A percentile compares a stretch with the other conserved stretches of the same genome.
These are phyloP conservation scores for Cronartium quercuum DNA, from an alignment of 1,284 basidiomycete species.

Conservation along the genomic window DNA sequence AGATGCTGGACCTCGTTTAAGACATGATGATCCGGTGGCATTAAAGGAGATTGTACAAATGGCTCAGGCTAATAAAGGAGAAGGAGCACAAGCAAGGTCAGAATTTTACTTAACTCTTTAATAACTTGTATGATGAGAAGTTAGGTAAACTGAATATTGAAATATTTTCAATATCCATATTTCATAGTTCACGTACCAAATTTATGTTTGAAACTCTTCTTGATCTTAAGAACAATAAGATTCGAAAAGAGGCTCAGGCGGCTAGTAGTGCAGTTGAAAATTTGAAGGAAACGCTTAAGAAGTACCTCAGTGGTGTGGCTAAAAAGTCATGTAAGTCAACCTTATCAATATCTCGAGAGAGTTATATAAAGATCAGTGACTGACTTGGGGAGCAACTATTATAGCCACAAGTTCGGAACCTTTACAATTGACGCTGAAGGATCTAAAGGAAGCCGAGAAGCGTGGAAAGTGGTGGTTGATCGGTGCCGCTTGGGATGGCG, in stretches of 20 bases:
- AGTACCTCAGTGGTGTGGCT: constrained; percentile 65
- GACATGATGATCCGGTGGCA: constrained; percentile 59
- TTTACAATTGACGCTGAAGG: constrained; percentile 72
- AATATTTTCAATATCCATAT: background rate
- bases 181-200: constrained; percentile 64
- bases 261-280: constrained; percentile 60
- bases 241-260: constrained; percentile 59
- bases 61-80: constrained; percentile 66
- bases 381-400: background rate
- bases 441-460: constrained; percentile 73
- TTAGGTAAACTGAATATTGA: constrained; percentile 43
- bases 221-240: constrained; percentile 84
- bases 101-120: background rate
- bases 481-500: constrained; percentile 90
- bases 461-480: constrained; percentile 99
- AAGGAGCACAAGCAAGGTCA: constrained; percentile 53
- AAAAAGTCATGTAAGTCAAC: constrained; percentile 65
- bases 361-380: constrained; percentile 15
- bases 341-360: background rate
- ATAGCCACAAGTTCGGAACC: constrained; percentile 74
- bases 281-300: constrained; percentile 69
- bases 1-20: constrained; percentile 57
- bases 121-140: background rate
- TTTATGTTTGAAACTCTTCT: constrained; percentile 90
- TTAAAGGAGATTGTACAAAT: constrained; percentile 56